Conservation (phyloP, 345 rosid species). For the Cardamine chenopodiifolia region DNA sequence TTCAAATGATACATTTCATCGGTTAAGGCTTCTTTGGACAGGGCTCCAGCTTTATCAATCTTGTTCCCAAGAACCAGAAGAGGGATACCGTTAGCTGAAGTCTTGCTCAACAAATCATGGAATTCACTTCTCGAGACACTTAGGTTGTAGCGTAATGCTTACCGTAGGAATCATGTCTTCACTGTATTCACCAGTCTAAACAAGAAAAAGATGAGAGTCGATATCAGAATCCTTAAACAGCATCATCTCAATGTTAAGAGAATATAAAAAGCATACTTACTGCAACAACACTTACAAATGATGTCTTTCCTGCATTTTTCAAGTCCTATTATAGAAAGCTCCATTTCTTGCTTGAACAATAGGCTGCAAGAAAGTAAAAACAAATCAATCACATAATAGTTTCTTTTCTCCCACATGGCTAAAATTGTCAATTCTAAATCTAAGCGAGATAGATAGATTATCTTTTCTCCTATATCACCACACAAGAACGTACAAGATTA, state of each 20-base stretch:
- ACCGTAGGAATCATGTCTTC: conserved; percentile 87
- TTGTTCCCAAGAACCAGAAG: conserved; percentile 75
- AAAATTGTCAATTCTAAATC: no score
- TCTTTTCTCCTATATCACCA: no score
- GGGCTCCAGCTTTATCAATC: conserved; percentile 67
- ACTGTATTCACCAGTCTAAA: conserved; percentile 73
- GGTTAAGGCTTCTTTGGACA: conserved; percentile 54
- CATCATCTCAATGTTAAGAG: no score
- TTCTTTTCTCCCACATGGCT: no score
- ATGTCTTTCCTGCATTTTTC: conserved; percentile 87
- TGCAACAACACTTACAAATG: conserved; percentile 77
- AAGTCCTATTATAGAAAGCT: conserved; percentile 75
- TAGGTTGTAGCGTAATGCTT: no score
- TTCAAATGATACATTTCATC: conserved; percentile 54
- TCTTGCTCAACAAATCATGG: conserved; percentile 65
- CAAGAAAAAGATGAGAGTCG: not conserved
- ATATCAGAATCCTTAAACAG: conserved; percentile 7
- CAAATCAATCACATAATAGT: no score
- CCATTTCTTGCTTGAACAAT: conserved; percentile 81
- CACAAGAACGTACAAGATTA: no score
- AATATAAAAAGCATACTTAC: conserved; percentile 48
- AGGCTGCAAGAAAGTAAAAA: conserved; percentile 43
- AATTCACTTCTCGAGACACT: conserved; percentile 65
- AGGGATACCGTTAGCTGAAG: conserved; percentile 64
- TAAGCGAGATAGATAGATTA: no score